Evolutionary conservation across 1,284 basidiomycete genomes (phyloP), one percentile per base, ranked within the genome.

Genomic region (Ganoderma multipileum): DNA sequence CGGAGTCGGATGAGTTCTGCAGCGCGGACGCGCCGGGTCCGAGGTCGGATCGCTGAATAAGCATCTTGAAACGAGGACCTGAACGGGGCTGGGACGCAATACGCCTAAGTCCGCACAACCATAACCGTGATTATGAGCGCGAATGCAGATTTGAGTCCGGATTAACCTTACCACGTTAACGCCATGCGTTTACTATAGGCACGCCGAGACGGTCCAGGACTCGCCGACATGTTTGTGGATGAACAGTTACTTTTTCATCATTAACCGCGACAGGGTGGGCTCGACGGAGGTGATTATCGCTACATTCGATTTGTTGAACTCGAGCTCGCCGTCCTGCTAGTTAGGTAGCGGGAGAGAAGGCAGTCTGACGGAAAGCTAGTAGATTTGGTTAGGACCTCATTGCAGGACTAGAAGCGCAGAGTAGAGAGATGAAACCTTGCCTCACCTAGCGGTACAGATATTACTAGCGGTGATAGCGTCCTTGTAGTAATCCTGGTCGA

Each of bases 211-310:
- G 36, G n/a, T n/a, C n/a, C n/a, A n/a, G n/a, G 57, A 58, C 36
- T 58, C 57, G 3, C 30, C 57, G 36, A 58, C 57, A 36, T 58
- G 39, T 36, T 58, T n/a, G 26, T 58, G 57, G 57, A 58, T 58
- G 57, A 58, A 36, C 36, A 58, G 36, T 36, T 39, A 39, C 33
- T 58, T 58, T 36, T 58, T 58, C 12, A 39, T 58, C 57, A 39
- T 11, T 2, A 38, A 11, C 8, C 57, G 33, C 20, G 30, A 33
- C 14, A 20, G 33, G 2, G 26, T 12, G 20, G 30, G 36, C 36
- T 33, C n/a, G 5, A 30, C 20, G 8, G 20, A 38, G 12, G 36
- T 36, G 20, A 20, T 38, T 20, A 39, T 58, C 36, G 39, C 57
- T 38, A n/a, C 39, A 38, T 58, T 20, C 14, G 57, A 36, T 4